These are phyloP conservation scores for Coemansia sp. DNA, from an alignment of 192 early-diverging fungal species.

Conservation along the genomic window DNA sequence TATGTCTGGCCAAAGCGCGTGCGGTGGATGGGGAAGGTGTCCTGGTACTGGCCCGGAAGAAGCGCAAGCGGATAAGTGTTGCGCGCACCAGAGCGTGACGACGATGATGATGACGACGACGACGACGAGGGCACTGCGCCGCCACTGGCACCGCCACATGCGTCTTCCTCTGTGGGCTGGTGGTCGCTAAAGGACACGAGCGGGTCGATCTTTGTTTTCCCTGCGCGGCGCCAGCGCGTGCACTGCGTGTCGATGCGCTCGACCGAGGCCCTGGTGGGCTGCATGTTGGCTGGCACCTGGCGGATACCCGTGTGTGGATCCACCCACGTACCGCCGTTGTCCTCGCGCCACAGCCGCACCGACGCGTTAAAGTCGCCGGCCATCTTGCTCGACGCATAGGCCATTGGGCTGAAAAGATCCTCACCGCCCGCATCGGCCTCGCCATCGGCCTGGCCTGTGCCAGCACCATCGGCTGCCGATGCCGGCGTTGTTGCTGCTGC, in stretches of 20 bases:
- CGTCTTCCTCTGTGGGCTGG: too few relatives aligned
- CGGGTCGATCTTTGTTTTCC: conserved; percentile 9
- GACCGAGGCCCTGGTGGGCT: conserved; percentile 25
- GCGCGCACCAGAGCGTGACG: too few relatives aligned
- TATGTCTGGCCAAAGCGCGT: conserved; percentile 36
- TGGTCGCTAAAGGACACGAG: conserved; percentile 25
- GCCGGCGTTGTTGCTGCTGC: not conserved
- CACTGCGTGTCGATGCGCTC: conserved; percentile 6
- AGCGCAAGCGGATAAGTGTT: conserved; percentile 39
- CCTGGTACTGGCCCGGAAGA: conserved; percentile 48
- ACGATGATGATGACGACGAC: too few relatives aligned
- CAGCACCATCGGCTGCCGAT: too few relatives aligned
- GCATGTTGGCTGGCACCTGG: conserved; percentile 34
- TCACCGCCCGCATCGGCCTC: not conserved
- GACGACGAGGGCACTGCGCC: not conserved
- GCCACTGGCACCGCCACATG: too few relatives aligned
- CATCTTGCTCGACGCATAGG: conserved; percentile 28
- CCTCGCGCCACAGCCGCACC: conserved; percentile 44
- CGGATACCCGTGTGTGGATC: conserved; percentile 49
- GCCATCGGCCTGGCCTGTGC: too few relatives aligned
- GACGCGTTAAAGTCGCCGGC: conserved; percentile 44
- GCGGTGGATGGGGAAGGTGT: conserved; percentile 30
- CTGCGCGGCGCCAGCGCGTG: not conserved
- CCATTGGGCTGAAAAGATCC: conserved; percentile 34
- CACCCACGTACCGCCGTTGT: conserved; percentile 46